A percentile compares a stretch with the other conserved stretches of the same genome.
phyloP scores from a whole-genome alignment of 2,329 filamentous ascomycete genomes.

The Colletotrichum salicis region DNA sequence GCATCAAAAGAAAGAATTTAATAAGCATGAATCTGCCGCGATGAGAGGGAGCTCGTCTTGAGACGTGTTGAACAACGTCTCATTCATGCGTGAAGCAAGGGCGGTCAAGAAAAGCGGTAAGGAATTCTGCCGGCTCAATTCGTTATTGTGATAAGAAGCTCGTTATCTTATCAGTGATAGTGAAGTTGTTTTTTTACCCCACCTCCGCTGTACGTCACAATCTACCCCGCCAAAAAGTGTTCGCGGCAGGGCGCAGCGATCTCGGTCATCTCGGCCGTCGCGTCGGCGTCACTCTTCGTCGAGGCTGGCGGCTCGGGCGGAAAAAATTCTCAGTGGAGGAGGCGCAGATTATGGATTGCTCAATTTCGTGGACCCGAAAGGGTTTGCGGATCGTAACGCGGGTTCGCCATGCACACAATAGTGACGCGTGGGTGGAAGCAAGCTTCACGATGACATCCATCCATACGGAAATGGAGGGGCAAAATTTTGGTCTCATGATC shows the following conservation, averaged over 20 bases:
- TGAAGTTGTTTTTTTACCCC: neutral
- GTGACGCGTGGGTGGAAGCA: neutral
- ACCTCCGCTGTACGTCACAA: conserved; percentile 20
- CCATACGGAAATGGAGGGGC: neutral
- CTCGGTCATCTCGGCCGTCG: conserved; percentile 3
- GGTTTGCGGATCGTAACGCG: neutral
- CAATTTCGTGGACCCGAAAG: neutral
- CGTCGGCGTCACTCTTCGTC: neutral
- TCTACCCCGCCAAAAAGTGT: conserved; percentile 30
- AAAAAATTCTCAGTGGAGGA: conserved; percentile 2
- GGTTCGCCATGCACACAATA: conserved; percentile 1
- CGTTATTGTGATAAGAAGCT: conserved; percentile 17
- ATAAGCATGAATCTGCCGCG: conserved; percentile 19
- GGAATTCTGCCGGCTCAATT: conserved; percentile 42
- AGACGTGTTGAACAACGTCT: conserved; percentile 23
- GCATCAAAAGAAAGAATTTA: neutral
- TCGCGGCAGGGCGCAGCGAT: neutral
- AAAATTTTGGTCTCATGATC: conserved; percentile 17
- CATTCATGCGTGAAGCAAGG: conserved; percentile 33
- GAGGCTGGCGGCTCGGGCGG: neutral
- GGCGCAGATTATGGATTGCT: neutral
- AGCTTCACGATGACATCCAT: neutral
- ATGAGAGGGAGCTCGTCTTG: conserved; percentile 11
- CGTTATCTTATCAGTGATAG: conserved; percentile 15
- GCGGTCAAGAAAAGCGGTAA: conserved; percentile 44